Base-by-base conservation (phyloP, 345 rosid species). In the Dovyalis caffra region DNA sequence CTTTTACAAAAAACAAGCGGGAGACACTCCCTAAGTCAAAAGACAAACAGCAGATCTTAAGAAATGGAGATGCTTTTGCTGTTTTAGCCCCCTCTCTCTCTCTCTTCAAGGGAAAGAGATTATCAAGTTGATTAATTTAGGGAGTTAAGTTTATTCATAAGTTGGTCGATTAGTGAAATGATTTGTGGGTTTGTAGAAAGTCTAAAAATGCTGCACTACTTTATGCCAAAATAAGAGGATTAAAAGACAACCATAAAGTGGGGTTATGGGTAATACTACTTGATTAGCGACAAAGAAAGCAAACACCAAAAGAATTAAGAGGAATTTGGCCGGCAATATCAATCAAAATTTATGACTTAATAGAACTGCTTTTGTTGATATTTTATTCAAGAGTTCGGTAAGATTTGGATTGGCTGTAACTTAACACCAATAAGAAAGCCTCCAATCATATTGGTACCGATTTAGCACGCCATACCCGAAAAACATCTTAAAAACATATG, bases 241-340 rank as follows among this genome's bases (percentile, higher is more conserved):
- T 68, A 53, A 58, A 72, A 53, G 66, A 70, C 69, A 43, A 35
- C 33, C n/a, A 38, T 31, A 12, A 73, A 68, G 74, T 40, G 63
- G 76, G 47, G 33, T 47, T 66, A 28, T 66, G 64, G 66, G 47
- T 49, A 76, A 70, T 69, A 1, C 57, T n/a, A 29, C 25, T 69
- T 69, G 61, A 78, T 76, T 78, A 67, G 53, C 63, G 75, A 76
- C 82, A 78, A 78, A 69, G 77, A 47, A 84, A 76, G 40, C 77
- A 29, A 72, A 78, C 25, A 40, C 31, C 21, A 70, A 72, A 76
- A 78, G 68, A 60, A 61, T 63, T 23, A 1, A 68, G 40, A 33
- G 75, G 82, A 34, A 77, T 78, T 74, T 76, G 78, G 77, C 79
- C 35, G 79, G 67, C 84, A 71, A 73, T 32, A 66, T 80, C 72